Evolutionary conservation across 225 moss, liverwort and hornwort genomes (phyloP), one percentile per base, ranked within the genome.

Genomic region (Sphagnum tenellum): DNA sequence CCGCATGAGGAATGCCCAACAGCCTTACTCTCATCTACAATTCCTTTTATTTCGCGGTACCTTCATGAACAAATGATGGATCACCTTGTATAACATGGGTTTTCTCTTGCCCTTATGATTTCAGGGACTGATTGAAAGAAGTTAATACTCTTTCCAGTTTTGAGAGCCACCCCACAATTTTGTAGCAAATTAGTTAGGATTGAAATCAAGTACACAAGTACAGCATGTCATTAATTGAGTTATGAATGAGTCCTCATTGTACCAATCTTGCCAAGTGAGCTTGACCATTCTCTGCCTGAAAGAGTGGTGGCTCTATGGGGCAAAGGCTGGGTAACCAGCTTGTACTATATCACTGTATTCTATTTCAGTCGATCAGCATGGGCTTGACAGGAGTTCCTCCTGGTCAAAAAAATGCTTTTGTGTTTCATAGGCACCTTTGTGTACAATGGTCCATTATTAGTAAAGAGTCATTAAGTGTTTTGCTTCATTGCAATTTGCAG

Each of bases 1-100:
- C 84, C 84, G 14, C 84, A 84, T 10, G 84, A 84, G 69, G 84
- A 84, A 62, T 76, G 81, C 44, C 75, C 84, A 4, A 71, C 73
- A 55, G 69, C 78, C 5, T 46, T 84, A 64, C 78, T 84, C 9
- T 71, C 80, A 45, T 73, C 71, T 3, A 71, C 77, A 62, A 61
- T 84, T 11, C 81, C 84, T 52, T 84, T 81, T 55, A 61, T 81
- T 60, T 61, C 84, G 0, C 66, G 70, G 56, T 56, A 70, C 55
- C 72, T 80, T 50, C 54, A 63, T 60, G 67, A 63, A 2, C 61
- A 63, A 52, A 56, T 47, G 44, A 47, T 12, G 5, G 56, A 66
- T 57, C 44, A 56, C 11, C 74, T 68, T 12, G 75, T 73, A 5
- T 74, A 53, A n/a, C 59, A 14, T 52, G 81, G 64, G 45, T 48